Conservation (phyloP, 805 yeast genomes). For the Yarrowia sp. region DNA sequence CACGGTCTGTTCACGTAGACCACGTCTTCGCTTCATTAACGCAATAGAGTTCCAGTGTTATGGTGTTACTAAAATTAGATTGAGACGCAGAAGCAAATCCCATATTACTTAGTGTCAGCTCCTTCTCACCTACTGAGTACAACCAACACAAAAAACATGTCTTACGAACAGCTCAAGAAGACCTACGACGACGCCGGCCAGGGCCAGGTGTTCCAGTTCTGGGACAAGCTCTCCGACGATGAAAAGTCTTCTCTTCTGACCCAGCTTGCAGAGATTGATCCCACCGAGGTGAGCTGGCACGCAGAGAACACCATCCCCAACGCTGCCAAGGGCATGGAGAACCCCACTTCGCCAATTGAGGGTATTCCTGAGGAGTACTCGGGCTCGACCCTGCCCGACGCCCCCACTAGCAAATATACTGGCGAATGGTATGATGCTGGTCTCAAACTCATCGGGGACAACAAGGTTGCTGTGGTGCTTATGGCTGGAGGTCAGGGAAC, state of each 20-base stretch:
- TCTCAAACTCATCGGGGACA: constrained; percentile 58
- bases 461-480: constrained; percentile 81
- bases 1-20: not conserved
- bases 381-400: constrained; percentile 37
- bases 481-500: constrained; percentile 99
- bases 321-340: constrained; percentile 15
- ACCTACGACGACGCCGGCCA: constrained; percentile 39
- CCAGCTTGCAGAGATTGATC: constrained; percentile 41
- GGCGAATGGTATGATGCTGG: constrained; percentile 54
- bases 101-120: constrained; percentile 10
- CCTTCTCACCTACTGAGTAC: not conserved
- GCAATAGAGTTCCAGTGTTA: constrained; percentile 7
- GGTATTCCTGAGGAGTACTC: constrained; percentile 35
- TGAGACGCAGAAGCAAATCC: not conserved
- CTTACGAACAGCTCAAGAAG: constrained; percentile 24
- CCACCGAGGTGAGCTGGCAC: constrained; percentile 36
- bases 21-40: constrained; percentile 15
- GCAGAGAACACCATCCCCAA: constrained; percentile 32
- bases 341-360: constrained; percentile 22
- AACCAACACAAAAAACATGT: constrained; percentile 17
- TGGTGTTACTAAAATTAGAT: constrained; percentile 21
- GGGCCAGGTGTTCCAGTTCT: constrained; percentile 42
- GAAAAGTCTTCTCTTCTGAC: constrained; percentile 33
- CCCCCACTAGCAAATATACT: constrained; percentile 35
- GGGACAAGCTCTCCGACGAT: constrained; percentile 35